Evolutionary conservation across 1,284 basidiomycete species (phyloP), one percentile per base, ranked within the genome.

Genomic region (Mrakiaceae sp.): DNA sequence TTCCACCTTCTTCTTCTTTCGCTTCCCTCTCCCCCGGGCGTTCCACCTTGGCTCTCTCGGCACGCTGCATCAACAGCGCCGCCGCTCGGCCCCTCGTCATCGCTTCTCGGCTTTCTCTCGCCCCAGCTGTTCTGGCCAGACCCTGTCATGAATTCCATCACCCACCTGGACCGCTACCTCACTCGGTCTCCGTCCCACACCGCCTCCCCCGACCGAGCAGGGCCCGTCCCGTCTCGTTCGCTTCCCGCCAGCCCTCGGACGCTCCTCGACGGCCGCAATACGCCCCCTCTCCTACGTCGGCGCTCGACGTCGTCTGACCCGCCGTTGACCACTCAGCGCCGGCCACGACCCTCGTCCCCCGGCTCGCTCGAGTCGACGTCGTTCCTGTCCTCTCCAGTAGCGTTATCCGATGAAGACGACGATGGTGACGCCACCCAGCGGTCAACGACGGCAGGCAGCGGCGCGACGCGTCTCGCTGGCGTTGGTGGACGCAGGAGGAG

Each of bases 121-220:
- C 27, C 27, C 27, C 27, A 27, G 27, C 27, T 27, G 27, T 27
- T 27, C 27, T 27, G 27, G 27, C 27, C 27, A 27, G 27, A 27
- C 27, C 27, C n/a, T 7, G 51, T 16, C 40, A 64, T 64, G 63
- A 64, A 64, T 43, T 64, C 63, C 11, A 54, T 64, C 40, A 50
- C 58, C 9, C 59, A 59, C 52, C 58, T 64, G 16, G 63, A 64
- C 54, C 51, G 58, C 5, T 51, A 60, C n/a, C 46, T 64, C 52
- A 47, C 63, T 10, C 63, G 63, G 8, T 60, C 63, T 7, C 16
- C 57, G 57, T 48, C 63, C 39, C 58, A 7, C 58, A 27, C 58
- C 27, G 27, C 49, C 56, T 8, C n/a, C 49, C 8, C 43, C 58
- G 3, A 5, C 51, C 43, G 39, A 50, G 43, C 11, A 46, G 9